Conservation (phyloP, 2,329 filamentous ascomycete species). For the Hypoxylon sp. region DNA sequence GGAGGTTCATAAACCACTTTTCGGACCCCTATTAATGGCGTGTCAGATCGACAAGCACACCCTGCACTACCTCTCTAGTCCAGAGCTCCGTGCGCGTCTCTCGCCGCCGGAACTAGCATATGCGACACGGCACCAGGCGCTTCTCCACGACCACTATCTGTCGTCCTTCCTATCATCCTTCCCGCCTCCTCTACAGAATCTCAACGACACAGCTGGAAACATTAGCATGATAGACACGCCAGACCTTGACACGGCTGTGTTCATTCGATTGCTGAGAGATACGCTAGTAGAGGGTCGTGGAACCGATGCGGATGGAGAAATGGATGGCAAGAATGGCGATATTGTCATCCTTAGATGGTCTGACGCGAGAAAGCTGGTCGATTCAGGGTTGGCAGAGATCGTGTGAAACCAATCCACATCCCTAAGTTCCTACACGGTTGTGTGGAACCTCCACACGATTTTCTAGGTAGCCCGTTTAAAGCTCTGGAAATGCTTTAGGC, state of each 20-base stretch:
- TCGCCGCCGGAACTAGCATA: conserved; percentile 83
- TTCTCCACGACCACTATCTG: conserved; percentile 85
- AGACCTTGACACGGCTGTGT: conserved; percentile 84
- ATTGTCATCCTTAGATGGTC: conserved; percentile 77
- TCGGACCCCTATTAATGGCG: background rate
- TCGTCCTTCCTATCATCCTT: conserved; percentile 86
- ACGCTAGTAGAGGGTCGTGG: conserved; percentile 66
- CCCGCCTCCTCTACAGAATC: conserved; percentile 77
- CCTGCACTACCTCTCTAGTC: conserved; percentile 73
- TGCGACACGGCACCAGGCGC: conserved; percentile 81
- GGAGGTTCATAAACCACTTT: conserved; percentile 36
- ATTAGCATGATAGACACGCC: conserved; percentile 92
- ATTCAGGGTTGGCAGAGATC: conserved; percentile 64
- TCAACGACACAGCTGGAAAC: conserved; percentile 91
- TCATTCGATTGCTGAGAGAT: conserved; percentile 76
- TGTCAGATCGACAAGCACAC: conserved; percentile 77
- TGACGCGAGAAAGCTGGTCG: conserved; percentile 71
- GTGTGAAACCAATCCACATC: conserved; percentile 56
- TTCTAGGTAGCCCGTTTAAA: no score
- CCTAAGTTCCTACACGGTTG: no score
- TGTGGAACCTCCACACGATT: no score
- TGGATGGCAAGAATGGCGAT: conserved; percentile 69
- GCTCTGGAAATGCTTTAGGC: no score
- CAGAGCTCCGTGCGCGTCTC: conserved; percentile 66
- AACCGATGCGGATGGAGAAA: conserved; percentile 67